These are phyloP conservation scores for Pyrenophora teres DNA, from an alignment of 2,329 filamentous ascomycete genomes.

Conservation along the genomic window DNA sequence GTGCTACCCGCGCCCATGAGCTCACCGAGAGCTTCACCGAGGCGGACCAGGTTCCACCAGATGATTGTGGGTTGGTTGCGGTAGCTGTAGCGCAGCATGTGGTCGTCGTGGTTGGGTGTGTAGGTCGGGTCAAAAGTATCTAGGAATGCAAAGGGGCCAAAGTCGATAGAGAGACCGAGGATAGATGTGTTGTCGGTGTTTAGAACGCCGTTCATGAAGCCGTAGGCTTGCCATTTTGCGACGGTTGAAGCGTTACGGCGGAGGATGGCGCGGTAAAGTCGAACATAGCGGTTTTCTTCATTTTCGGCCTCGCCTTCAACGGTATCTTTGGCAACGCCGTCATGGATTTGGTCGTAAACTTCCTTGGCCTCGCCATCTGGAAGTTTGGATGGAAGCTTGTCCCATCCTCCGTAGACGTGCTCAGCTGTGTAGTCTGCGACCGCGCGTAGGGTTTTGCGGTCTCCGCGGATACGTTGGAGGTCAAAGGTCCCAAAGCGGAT, in stretches of 20 bases:
- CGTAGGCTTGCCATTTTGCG: constrained; percentile 94
- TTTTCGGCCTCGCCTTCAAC: constrained; percentile 70
- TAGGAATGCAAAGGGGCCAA: constrained; percentile 95
- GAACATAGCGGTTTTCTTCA: constrained; percentile 83
- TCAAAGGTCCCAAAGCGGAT: constrained; percentile 95
- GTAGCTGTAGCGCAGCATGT: constrained; percentile 85
- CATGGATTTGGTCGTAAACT: constrained; percentile 48
- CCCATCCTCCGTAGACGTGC: constrained; percentile 86
- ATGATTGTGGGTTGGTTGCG: constrained; percentile 93
- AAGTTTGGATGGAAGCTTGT: constrained; percentile 70
- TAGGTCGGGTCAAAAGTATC: constrained; percentile 95
- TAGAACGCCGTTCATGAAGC: constrained; percentile 98
- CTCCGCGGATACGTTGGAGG: constrained; percentile 79
- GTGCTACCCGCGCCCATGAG: constrained; percentile 75
- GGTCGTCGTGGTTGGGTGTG: constrained; percentile 96
- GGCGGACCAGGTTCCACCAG: constrained; percentile 96
- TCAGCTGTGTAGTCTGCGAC: constrained; percentile 84
- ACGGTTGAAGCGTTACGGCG: constrained; percentile 86
- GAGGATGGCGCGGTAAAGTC: constrained; percentile 85
- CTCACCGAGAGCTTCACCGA: constrained; percentile 88
- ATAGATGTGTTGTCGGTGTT: constrained; percentile 98
- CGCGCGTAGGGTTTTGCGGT: constrained; percentile 72
- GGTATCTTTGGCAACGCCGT: constrained; percentile 59
- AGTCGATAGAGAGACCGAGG: constrained; percentile 87
- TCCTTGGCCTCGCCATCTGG: constrained; percentile 55